Conservation (phyloP, 116 monocot species). For the Trichopus zeylanicus region DNA sequence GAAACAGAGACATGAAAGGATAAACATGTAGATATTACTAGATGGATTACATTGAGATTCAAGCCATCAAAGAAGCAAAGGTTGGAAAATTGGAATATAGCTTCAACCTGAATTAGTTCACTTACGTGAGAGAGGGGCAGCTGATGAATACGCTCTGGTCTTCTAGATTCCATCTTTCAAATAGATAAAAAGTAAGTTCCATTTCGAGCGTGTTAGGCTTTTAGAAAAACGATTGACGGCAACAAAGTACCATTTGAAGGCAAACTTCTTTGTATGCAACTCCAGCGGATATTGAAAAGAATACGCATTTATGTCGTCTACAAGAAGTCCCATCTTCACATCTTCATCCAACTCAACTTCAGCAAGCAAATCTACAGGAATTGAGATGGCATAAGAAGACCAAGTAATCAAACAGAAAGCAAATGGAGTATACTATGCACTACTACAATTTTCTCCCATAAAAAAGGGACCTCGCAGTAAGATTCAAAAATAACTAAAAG, state of each 20-base stretch:
- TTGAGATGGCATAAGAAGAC: background rate
- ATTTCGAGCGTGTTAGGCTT: background rate
- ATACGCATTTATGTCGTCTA: slow-evolving; percentile 89
- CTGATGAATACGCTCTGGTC: slow-evolving; percentile 99
- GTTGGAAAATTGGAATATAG: too few species aligned
- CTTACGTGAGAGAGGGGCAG: slow-evolving; percentile 95
- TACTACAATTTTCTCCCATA: too few species aligned
- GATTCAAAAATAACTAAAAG: too few species aligned
- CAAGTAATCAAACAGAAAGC: background rate
- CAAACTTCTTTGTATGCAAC: slow-evolving; percentile 53
- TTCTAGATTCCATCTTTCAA: slow-evolving; percentile 87
- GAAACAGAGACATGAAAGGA: too few species aligned
- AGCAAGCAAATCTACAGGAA: slow-evolving; percentile 36
- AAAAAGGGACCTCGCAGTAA: too few species aligned
- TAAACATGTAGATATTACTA: too few species aligned
- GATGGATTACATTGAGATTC: too few species aligned
- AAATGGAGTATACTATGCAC: too few species aligned
- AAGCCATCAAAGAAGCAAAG: too few species aligned
- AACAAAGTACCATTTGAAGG: slow-evolving; percentile 65
- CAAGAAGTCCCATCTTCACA: slow-evolving; percentile 52
- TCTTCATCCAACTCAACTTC: slow-evolving; percentile 42
- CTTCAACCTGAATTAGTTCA: too few species aligned
- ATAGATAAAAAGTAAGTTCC: slow-evolving; percentile 13
- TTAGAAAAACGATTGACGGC: background rate
- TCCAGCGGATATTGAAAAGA: slow-evolving; percentile 68